Base-by-base conservation (phyloP, 768 basidiomycete genomes). In the Clavaria fumosa region DNA sequence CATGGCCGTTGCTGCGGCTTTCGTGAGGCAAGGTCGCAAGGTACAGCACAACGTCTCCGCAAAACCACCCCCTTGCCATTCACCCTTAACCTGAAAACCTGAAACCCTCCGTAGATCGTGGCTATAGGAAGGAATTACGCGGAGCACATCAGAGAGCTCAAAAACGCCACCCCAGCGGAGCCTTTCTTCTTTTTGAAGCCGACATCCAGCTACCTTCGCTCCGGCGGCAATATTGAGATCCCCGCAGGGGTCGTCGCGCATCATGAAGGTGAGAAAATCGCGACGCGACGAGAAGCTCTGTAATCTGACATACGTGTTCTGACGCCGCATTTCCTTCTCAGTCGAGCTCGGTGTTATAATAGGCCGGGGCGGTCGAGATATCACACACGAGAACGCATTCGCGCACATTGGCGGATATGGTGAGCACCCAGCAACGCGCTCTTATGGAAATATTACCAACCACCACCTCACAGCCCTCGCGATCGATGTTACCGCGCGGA, bases 151-250 rank as follows among this genome's bases (percentile, higher is more conserved):
- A 88, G 83, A 57, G 95, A 99, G 52, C 69, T 97, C 23, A 79
- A 77, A 50, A 96, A 96, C 53, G 62, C 80, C 4, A 60, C 78
- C 4, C 91, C 93, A 0, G 83, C 77, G 53, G 91, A 96, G 52
- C 95, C 95, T 0, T 96, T 99, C 67, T 91, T 96, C 70, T 99
- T 99, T 65, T 61, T 97, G 19, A 99, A 99, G 59, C 95, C 93
- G 5, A 97, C 95, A 4, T 76, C 80, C 9, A 86, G 81, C 52
- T 97, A 91, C 51, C 51, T 96, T 17, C 50, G 63, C 15, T 72
- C 74, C 11, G 84, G 83, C 0, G 88, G 84, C 1, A 67, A 70
- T 23, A 61, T 97, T 14, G 84, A 96, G 60, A 80, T 96, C 23
- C 95, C 95, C 0, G 58, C 52, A 19, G 91, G 91, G 4, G 68